A percentile compares a stretch with the other conserved stretches of the same genome.
Evolutionary conservation across 805 yeast species (phyloP).

Genomic region (Diddensiella transvaalensis): DNA sequence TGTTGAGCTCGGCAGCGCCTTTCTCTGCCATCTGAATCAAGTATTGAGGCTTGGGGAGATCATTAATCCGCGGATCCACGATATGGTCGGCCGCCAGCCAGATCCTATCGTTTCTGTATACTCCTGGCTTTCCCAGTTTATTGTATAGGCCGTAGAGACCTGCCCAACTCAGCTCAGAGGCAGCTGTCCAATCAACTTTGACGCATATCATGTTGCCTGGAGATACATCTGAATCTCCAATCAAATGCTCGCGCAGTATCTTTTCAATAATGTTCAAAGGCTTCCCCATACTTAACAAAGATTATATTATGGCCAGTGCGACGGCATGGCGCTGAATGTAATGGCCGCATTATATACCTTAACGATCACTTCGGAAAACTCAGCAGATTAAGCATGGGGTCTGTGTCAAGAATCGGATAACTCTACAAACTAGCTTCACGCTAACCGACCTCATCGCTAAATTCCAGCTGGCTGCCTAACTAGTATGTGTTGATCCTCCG

Average conservation of each 20-base stretch:
- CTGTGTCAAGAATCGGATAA: too few relatives aligned
- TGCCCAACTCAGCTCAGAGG: conserved; percentile 16
- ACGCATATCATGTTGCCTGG: conserved; percentile 16
- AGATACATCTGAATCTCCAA: conserved; percentile 5
- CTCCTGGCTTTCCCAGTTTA: conserved; percentile 16
- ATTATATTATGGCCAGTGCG: too few relatives aligned
- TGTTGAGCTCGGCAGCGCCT: conserved; percentile 15
- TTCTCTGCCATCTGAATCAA: conserved; percentile 13
- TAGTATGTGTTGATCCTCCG: too few relatives aligned
- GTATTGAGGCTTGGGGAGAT: conserved; percentile 12
- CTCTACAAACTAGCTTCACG: too few relatives aligned
- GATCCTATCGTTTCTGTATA: conserved; percentile 13
- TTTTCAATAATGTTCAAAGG: conserved; percentile 12
- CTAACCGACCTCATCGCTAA: too few relatives aligned
- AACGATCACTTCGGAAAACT: too few relatives aligned
- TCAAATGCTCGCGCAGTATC: conserved; percentile 12
- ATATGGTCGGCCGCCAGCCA: conserved; percentile 21
- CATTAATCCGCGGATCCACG: conserved; percentile 17
- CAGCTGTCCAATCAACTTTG: conserved; percentile 16
- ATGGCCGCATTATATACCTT: too few relatives aligned
- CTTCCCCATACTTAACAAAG: conserved; percentile 1
- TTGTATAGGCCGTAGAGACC: conserved; percentile 13
- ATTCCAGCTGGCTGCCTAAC: too few relatives aligned
- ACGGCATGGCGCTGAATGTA: too few relatives aligned
- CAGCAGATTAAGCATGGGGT: too few relatives aligned